Evolutionary conservation across 2,329 filamentous ascomycete genomes (phyloP).

Genomic region (Myotisia sp.): DNA sequence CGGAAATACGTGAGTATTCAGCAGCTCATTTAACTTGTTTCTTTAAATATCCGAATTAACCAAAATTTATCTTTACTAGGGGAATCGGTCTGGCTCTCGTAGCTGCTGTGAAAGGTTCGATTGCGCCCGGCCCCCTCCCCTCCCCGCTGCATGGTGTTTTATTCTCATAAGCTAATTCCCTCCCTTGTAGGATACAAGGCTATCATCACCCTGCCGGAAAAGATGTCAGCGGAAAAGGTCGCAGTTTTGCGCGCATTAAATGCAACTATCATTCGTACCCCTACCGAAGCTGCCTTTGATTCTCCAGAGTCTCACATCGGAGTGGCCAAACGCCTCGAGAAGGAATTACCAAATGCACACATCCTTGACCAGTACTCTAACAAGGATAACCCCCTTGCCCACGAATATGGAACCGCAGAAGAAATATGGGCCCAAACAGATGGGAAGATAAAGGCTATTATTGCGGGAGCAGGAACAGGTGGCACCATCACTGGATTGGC

Average conservation of each 20-base stretch:
- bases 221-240: conserved; percentile 98
- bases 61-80: conserved; percentile 18
- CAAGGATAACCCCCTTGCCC: conserved; percentile 76
- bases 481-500: conserved; percentile 89
- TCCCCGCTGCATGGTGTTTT: no score
- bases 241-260: conserved; percentile 84
- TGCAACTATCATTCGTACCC: conserved; percentile 93
- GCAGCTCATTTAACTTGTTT: not conserved
- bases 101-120: conserved; percentile 64
- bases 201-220: conserved; percentile 96
- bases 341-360: conserved; percentile 92
- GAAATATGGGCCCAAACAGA: conserved; percentile 89
- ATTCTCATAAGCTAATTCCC: conserved; percentile 1
- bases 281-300: conserved; percentile 89
- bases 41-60: conserved; percentile 1
- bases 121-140: no score
- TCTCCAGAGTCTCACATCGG: conserved; percentile 93
- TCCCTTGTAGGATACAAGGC: conserved; percentile 61
- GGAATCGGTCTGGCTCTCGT: conserved; percentile 92
- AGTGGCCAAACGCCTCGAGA: conserved; percentile 74
- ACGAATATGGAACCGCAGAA: conserved; percentile 87
- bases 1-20: conserved; percentile 60
- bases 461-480: conserved; percentile 88
- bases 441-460: conserved; percentile 65
- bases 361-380: conserved; percentile 97